Conservation (phyloP, 78 protist genomes). For the Dictyostelium capitatum region DNA sequence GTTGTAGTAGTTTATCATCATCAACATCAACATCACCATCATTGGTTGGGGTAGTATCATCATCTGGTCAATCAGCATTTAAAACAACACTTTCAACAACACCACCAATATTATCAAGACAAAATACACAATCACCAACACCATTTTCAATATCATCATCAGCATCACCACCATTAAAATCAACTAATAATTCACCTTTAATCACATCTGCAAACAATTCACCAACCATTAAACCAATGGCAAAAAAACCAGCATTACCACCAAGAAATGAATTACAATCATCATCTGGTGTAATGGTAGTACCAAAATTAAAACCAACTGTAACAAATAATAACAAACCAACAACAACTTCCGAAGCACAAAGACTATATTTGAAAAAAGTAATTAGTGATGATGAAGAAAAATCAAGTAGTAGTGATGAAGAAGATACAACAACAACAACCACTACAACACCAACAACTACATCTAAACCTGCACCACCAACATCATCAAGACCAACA, state of each 20-base stretch:
- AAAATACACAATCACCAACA: constrained; percentile 16
- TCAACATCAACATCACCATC: constrained; percentile 22
- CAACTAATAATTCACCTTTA: not conserved
- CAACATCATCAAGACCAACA: not conserved
- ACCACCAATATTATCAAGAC: constrained; percentile 15
- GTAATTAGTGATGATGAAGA: constrained; percentile 14
- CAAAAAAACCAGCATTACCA: constrained; percentile 69
- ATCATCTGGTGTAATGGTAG: not conserved
- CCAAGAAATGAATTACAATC: constrained; percentile 44
- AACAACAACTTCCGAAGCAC: constrained; percentile 24
- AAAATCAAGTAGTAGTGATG: constrained; percentile 30
- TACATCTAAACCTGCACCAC: no score
- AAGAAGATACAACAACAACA: constrained; percentile 8
- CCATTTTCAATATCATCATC: not conserved
- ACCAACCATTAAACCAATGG: constrained; percentile 1
- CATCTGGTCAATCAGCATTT: not conserved
- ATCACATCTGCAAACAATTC: not conserved
- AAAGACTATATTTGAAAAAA: constrained; percentile 27
- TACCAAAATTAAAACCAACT: constrained; percentile 8
- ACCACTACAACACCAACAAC: not conserved
- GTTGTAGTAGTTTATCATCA: not conserved
- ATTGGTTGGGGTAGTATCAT: not conserved
- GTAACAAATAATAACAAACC: not conserved
- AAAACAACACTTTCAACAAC: not conserved
- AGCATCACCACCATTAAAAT: not conserved